Base-by-base conservation (phyloP, 225 moss, liverwort and hornwort species). In the Straminergon stramineum region DNA sequence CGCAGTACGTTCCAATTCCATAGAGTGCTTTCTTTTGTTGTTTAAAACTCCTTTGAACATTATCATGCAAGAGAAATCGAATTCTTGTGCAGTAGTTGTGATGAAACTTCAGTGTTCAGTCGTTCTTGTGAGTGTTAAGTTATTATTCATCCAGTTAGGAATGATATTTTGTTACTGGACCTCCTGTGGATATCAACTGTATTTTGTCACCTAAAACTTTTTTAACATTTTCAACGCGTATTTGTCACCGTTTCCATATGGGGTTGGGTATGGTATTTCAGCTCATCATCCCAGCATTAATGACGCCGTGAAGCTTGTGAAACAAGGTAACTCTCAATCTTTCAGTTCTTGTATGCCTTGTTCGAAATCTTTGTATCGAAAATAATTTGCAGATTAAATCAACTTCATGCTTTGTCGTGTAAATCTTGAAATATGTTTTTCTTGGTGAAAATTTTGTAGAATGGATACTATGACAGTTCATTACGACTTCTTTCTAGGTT, bases 261-360 rank as follows among this genome's bases (percentile, higher is more conserved):
- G 79, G 86, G 41, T 91, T 91, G 87, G 84, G 37, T 86, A 60
- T 89, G 87, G 24, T 81, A 35, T 87, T 92, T 90, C 94, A 97
- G 96, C 96, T 80, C 99, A 99, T 92, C 99, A 99, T 93, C 96
- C 99, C 51, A 96, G 95, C 86, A 99, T 99, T 58, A 99, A 97
- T 75, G 95, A 94, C 63, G 96, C 97, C 41, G 91, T 97, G 71
- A 94, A 95, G 89, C 92, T 97, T 79, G 93, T 99, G 87, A 99
- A 95, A 95, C 95, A 97, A 94, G 97, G 97, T 96, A 86, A 58
- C 63, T 84, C 34, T 84, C 60, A 58, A 55, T 57, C 82, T 81
- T 65, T 39, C 58, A 52, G 39, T 69, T 67, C 75, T 87, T 75
- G 71, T 57, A 26, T 39, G 48, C 15, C 30, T 53, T 32, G 52